These are phyloP conservation scores for Tricholoma matsutake DNA, from an alignment of 768 basidiomycete genomes.

Conservation along the genomic window DNA sequence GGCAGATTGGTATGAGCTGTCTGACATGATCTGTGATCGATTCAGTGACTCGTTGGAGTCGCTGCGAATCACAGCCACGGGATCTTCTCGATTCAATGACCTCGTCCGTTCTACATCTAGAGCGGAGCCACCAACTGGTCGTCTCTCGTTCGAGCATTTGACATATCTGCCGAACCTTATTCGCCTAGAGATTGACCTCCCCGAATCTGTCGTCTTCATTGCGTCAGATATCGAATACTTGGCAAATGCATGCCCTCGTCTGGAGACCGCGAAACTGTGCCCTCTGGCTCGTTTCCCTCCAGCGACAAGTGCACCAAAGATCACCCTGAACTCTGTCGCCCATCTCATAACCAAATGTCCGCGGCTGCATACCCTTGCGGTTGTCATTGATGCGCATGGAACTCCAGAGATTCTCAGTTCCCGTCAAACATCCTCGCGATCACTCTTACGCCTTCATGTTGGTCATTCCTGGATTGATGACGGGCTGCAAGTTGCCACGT, in stretches of 20 bases:
- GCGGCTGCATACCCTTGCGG: constrained; percentile 60
- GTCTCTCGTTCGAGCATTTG: constrained; percentile 61
- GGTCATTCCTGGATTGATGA: constrained; percentile 74
- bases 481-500: constrained; percentile 65
- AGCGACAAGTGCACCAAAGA: constrained; percentile 46
- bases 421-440: constrained; percentile 53
- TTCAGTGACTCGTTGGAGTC: constrained; percentile 59
- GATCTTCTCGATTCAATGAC: constrained; percentile 76
- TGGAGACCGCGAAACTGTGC: constrained; percentile 68
- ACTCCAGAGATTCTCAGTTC: constrained; percentile 43
- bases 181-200: constrained; percentile 75
- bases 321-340: constrained; percentile 63
- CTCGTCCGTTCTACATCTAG: constrained; percentile 74
- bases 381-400: constrained; percentile 59
- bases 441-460: constrained; percentile 67
- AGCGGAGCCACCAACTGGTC: constrained; percentile 56
- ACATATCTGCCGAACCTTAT: constrained; percentile 49
- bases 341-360: constrained; percentile 56
- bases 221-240: constrained; percentile 57
- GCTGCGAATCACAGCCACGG: constrained; percentile 60
- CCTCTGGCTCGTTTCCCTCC: constrained; percentile 64
- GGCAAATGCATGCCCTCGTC: constrained; percentile 59
- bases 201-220: constrained; percentile 68
- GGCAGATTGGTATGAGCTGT: constrained; percentile 74
- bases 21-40: constrained; percentile 55